Evolutionary conservation across 1,139 yeast species (phyloP).

Genomic region (Diutina neorugosa): DNA sequence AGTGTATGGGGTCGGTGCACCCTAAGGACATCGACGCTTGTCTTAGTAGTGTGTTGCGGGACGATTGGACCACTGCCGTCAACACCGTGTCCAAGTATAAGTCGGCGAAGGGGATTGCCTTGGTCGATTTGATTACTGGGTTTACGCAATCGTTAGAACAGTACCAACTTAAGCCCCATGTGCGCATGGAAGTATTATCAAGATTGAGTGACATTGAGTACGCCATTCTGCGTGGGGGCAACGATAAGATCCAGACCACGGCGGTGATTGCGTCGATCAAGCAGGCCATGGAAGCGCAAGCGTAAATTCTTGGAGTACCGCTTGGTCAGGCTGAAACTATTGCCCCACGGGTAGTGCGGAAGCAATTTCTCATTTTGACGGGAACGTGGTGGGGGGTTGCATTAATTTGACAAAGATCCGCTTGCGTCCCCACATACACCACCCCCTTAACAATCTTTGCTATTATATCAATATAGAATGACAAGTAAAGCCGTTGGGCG

Average conservation of each 20-base stretch:
- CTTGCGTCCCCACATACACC: not conserved
- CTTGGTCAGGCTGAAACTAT: too few species aligned
- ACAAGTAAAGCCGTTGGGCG: too few species aligned
- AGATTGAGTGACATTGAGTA: constrained; percentile 83
- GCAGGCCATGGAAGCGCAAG: constrained; percentile 28
- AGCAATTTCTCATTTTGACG: not conserved
- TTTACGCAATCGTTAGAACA: constrained; percentile 57
- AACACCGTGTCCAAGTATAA: constrained; percentile 54
- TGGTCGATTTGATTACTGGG: constrained; percentile 73
- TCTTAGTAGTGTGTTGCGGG: constrained; percentile 64
- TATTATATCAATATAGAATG: too few species aligned
- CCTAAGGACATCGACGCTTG: constrained; percentile 75
- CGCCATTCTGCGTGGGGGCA: constrained; percentile 85
- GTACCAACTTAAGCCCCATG: constrained; percentile 49
- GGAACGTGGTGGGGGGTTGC: not conserved
- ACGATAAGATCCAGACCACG: constrained; percentile 78
- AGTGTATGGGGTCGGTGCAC: constrained; percentile 92
- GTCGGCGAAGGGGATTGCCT: constrained; percentile 69
- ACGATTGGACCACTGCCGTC: constrained; percentile 78
- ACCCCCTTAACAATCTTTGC: too few species aligned
- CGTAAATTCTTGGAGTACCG: too few species aligned
- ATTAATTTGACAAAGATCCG: not conserved
- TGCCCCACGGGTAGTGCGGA: not conserved
- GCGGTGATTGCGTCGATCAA: constrained; percentile 87
- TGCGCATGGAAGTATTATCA: constrained; percentile 51